These are phyloP conservation scores for Lentithecium fluviatile DNA, from an alignment of 495 filamentous ascomycete species.

Conservation along the genomic window DNA sequence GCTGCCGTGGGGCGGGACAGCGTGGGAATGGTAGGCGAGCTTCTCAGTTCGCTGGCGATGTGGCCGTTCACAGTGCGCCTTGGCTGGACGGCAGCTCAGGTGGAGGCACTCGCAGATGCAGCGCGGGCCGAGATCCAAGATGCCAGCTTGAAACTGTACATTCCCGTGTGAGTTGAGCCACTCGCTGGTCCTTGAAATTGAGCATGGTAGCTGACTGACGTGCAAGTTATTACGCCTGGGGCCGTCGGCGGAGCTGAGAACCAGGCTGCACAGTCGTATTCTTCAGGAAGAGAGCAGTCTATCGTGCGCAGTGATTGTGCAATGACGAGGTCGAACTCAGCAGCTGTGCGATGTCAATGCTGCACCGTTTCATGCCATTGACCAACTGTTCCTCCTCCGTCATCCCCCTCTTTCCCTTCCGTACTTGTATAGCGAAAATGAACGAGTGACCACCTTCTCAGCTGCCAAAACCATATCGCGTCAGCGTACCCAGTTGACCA, in stretches of 20 bases:
- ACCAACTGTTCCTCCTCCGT: too few species aligned
- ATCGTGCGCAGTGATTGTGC: too few species aligned
- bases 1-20: conserved; percentile 30
- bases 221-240: conserved; percentile 33
- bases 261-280: neutral
- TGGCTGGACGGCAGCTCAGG: conserved; percentile 33
- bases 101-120: conserved; percentile 27
- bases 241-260: conserved; percentile 22
- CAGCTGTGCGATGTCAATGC: too few species aligned
- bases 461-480: too few species aligned
- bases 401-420: too few species aligned
- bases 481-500: too few species aligned
- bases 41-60: conserved; percentile 38
- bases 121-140: conserved; percentile 34
- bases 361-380: too few species aligned
- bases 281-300: neutral
- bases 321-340: too few species aligned
- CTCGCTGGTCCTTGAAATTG: neutral
- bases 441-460: too few species aligned
- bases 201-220: neutral
- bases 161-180: conserved; percentile 36
- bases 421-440: too few species aligned
- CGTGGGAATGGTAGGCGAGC: conserved; percentile 29
- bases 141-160: conserved; percentile 36
- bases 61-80: conserved; percentile 37